Conservation (phyloP, 345 rosid species). For the Citropsis articulata region DNA sequence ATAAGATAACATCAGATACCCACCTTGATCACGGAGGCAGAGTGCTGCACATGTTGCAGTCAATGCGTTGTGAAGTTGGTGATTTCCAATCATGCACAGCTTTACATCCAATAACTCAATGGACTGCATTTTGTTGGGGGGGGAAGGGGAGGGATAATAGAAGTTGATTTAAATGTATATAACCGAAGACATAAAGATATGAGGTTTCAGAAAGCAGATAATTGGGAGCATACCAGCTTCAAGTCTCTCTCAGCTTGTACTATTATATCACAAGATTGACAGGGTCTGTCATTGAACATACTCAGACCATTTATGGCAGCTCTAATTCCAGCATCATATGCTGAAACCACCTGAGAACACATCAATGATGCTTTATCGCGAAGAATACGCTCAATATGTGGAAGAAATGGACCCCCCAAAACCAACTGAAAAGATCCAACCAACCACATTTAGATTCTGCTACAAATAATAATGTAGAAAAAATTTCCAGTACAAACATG, state of each 20-base stretch:
- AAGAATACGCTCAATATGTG: slow-evolving; percentile 63
- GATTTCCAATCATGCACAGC: slow-evolving; percentile 73
- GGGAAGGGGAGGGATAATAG: not conserved
- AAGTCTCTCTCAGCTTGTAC: slow-evolving; percentile 45
- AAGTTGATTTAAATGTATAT: not conserved
- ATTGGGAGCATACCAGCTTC: slow-evolving; percentile 39
- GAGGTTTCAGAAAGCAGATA: not conserved
- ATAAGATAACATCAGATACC: slow-evolving; percentile 1
- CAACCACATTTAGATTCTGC: not conserved
- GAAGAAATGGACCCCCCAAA: slow-evolving; percentile 88
- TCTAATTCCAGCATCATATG: slow-evolving; percentile 50
- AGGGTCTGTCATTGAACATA: slow-evolving; percentile 41
- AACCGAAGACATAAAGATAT: not conserved
- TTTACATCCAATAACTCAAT: slow-evolving; percentile 56
- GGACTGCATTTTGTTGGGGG: slow-evolving; percentile 54
- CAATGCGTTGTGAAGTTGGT: slow-evolving; percentile 87
- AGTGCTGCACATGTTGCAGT: slow-evolving; percentile 74
- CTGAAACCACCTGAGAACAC: slow-evolving; percentile 56
- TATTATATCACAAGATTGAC: slow-evolving; percentile 56
- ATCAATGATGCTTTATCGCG: slow-evolving; percentile 54
- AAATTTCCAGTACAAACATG: not conserved
- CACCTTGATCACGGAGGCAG: slow-evolving; percentile 73
- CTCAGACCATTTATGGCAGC: slow-evolving; percentile 48
- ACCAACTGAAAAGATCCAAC: slow-evolving; percentile 43
- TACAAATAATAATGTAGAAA: not conserved